Evolutionary conservation across 2,329 filamentous ascomycete species (phyloP), one percentile per base, ranked within the genome.

Genomic region (Diaporthe sp.): DNA sequence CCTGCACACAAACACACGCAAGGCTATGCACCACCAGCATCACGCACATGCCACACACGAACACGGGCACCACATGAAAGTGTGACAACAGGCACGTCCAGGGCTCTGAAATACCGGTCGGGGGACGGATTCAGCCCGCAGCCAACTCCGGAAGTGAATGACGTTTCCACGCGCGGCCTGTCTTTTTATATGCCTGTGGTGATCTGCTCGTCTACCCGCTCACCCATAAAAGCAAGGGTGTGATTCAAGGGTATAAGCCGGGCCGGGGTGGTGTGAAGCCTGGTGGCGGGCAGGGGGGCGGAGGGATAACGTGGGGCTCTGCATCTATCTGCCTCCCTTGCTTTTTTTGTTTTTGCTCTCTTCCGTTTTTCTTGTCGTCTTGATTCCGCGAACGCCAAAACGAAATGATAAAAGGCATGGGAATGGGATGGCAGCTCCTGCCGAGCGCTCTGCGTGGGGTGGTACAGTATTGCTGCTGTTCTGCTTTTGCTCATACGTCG

Each of bases 191-290:
- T 68, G 31, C 34, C 15, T 42, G 65, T 69, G 34, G 49, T 55
- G 65, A 69, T 69, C 65, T 69, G 49, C 65, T 37, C 10, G 28
- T 53, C 65, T 55, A 25, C 22, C 65, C 22, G 65, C 49, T 39
- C 44, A 51, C 22, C n/a, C 37, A 22, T 8, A 17, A 68, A 39
- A 55, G 34, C 65, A 69, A 39, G 65, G 65, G 65, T 55, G 65
- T 69, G 34, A 69, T 69, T 69, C 65, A 69, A 55, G 65, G 65
- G 49, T 69, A 28, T 69, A 69, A 69, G 65, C 65, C 65, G 46
- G 17, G 49, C 65, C n/a, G 49, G 65, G 65, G 65, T 69, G 49
- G 34, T 69, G 34, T 39, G 65, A 69, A 69, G 49, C 65, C 34
- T 42, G 28, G 65, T 42, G 65, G 65, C 65, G 17, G 7, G 2